Base-by-base conservation (phyloP, 176 grass and related monocot species). In the Aegilops umbellulata region DNA sequence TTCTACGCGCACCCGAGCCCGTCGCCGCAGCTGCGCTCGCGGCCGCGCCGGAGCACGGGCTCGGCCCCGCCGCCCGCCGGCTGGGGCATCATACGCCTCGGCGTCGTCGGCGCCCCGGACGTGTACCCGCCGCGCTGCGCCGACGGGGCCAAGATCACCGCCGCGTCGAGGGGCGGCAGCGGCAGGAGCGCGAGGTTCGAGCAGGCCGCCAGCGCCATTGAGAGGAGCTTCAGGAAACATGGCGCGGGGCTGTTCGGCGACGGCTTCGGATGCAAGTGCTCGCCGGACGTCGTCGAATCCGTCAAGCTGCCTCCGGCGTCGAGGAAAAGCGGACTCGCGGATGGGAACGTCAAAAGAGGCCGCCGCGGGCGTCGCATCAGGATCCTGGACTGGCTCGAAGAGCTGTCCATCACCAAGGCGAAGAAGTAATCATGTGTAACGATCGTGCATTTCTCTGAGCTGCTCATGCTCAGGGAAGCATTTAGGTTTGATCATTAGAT, bases 1-100 rank as follows among this genome's bases (percentile, higher is more conserved):
- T 90, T 92, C 82, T 92, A 88, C 90, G 72, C 87, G 30, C 90
- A 90, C 61, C 93, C 90, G 31, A 94, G 93, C 85, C 93, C 93
- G 22, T 92, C 87, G 51, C 93, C 93, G 47, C 90, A 84, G 82
- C 85, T 90, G 11, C 92, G 85, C 5, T 79, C 78, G 24, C 38
- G 66, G 7, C 73, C 85, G 7, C 81, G 85, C 23, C 87, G 90
- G 8, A 92, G 77, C 90, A 92, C 82, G 39, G 82, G 78, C 38
- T 87, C 84, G 15, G 82, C 87, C 4, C 78, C 51, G 57, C 76
- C 85, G 8, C 60, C 87, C 8, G 74, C 90, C 4, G 31, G 78
- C 3, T 92, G 93, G 93, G 78, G 87, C 24, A 14, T 92, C 67
- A 20, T 94, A 2, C 90, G 90, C 25, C 71, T 94, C 39, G 93